These are phyloP conservation scores for Paxillus rubicundulus DNA, from an alignment of 768 basidiomycete species.

Conservation along the genomic window DNA sequence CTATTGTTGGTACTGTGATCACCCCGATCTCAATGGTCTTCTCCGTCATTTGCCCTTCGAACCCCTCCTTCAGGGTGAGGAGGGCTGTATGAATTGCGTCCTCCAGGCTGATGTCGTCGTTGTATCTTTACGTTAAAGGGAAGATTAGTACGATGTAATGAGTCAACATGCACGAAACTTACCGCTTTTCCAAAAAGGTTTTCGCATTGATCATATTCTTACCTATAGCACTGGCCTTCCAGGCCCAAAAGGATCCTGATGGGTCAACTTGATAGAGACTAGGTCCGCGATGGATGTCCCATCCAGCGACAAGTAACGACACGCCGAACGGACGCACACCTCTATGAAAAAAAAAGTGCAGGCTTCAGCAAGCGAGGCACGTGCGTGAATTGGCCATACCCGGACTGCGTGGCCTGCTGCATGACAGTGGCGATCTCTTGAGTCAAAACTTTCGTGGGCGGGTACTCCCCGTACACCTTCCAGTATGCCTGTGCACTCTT, in stretches of 20 bases:
- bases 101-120: slow-evolving; percentile 97
- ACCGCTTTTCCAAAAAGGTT: slow-evolving; percentile 99
- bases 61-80: slow-evolving; percentile 96
- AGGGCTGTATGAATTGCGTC: slow-evolving; percentile 99
- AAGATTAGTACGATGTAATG: slow-evolving; percentile 16
- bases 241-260: slow-evolving; percentile 98
- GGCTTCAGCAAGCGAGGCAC: slow-evolving; percentile 24
- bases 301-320: slow-evolving; percentile 94
- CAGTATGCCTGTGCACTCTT: slow-evolving; percentile 99
- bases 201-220: slow-evolving; percentile 99
- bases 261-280: slow-evolving; percentile 99
- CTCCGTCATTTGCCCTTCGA: slow-evolving; percentile 99
- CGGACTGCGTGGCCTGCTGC: slow-evolving; percentile 98
- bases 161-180: slow-evolving; percentile 33
- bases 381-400: slow-evolving; percentile 53
- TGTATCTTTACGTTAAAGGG: slow-evolving; percentile 66
- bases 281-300: slow-evolving; percentile 92
- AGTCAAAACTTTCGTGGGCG: slow-evolving; percentile 91
- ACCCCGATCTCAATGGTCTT: slow-evolving; percentile 99
- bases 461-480: slow-evolving; percentile 99
- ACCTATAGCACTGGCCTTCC: slow-evolving; percentile 99
- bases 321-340: slow-evolving; percentile 99
- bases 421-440: slow-evolving; percentile 98
- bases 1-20: slow-evolving; percentile 79
- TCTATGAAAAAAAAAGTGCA: slow-evolving; percentile 49